Evolutionary conservation across 208 protist genomes (phyloP), one percentile per base, ranked within the genome.

Genomic region (Acanthamoeba lenticulata): DNA sequence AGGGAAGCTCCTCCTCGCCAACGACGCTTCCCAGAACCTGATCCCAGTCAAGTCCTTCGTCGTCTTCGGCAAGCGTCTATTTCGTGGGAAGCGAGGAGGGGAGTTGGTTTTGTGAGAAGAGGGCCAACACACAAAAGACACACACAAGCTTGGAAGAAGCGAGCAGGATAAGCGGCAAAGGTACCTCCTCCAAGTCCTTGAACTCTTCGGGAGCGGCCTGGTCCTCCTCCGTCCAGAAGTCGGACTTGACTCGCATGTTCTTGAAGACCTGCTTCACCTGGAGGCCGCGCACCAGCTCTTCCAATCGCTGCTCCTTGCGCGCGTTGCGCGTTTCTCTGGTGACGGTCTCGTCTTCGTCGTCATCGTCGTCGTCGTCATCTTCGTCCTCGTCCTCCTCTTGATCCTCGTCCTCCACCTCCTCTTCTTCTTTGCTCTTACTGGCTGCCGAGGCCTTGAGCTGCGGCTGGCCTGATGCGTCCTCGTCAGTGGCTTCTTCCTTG

Each of bases 391-490:
- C 27, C 9, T 93, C 52, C 34, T 44, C 45, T 44, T 40, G 65
- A 15, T 83, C 44, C 19, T 95, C 65, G 62, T 95, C 72, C 1
- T 67, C 57, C 32, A 69, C 13, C 29, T 91, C 62, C 1, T 60
- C 32, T 62, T 38, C 29, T 29, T 38, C 85, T 0, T 40, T 11
- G 0, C 24, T 44, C 9, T 65, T n/a, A 3, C 72, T 29, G 15
- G 40, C 13, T 7, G 60, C 19, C n/a, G n/a, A n/a, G n/a, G n/a
- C n/a, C 49, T 90, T 83, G 32, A 72, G 57, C 19, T n/a, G 85
- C 36, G 65, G 60, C 47, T 45, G 42, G 38, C 60, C 90, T 52
- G 34, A 47, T 81, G 94, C 94, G 24, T 86, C 79, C 36, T 95
- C 32, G 49, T 94, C 85, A 29, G 2, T 67, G 1, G 17, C 65